Evolutionary conservation across 257 asterid genomes (phyloP).

Genomic region (Jacaranda copaia): DNA sequence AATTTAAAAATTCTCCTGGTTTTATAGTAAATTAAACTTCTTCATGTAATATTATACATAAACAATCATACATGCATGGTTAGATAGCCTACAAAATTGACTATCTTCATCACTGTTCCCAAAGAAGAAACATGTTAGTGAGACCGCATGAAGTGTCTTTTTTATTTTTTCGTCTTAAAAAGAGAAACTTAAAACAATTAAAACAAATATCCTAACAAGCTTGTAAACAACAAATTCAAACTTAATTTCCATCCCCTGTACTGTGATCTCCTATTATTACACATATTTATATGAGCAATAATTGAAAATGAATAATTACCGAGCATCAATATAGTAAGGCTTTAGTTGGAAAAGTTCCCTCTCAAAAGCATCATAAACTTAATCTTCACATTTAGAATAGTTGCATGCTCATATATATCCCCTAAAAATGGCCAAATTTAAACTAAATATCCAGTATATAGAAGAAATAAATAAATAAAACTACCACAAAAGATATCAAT

Average conservation of each 20-base stretch:
- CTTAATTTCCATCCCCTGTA: background rate
- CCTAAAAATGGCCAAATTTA: conserved; percentile 52
- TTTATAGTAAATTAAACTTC: too few species aligned
- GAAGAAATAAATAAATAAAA: conserved; percentile 10
- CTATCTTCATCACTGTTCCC: background rate
- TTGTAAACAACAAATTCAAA: background rate
- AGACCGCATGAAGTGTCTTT: background rate
- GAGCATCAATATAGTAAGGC: conserved; percentile 92
- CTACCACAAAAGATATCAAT: conserved; percentile 7
- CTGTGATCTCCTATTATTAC: background rate
- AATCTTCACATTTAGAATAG: conserved; percentile 80
- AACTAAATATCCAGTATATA: background rate
- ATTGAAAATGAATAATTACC: conserved; percentile 54
- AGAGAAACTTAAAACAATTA: background rate
- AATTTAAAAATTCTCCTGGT: too few species aligned
- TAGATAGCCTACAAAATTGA: conserved; percentile 5
- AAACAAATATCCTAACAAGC: background rate
- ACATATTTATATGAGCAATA: too few species aligned
- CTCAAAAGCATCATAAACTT: conserved; percentile 94
- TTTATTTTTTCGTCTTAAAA: too few species aligned
- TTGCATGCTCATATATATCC: conserved; percentile 95
- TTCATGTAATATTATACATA: background rate
- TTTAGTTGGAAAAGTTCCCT: conserved; percentile 95
- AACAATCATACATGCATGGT: background rate
- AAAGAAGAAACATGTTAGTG: background rate